These are phyloP conservation scores for Beauveria sp. DNA, from an alignment of 2,329 filamentous ascomycete species.

Conservation along the genomic window DNA sequence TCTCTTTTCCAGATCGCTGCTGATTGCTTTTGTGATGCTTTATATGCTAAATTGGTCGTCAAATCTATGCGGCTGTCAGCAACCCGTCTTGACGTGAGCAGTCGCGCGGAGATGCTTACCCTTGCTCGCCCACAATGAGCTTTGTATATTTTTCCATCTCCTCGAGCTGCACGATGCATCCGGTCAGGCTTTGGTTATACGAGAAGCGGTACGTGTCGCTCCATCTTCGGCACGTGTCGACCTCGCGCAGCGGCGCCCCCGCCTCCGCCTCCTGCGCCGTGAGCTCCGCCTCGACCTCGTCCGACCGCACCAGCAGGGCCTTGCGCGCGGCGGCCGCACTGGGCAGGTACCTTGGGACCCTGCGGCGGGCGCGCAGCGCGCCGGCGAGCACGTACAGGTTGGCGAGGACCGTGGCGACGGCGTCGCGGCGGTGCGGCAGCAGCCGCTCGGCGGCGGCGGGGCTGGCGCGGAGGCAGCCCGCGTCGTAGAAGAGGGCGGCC, in stretches of 20 bases:
- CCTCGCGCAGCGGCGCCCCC: slow-evolving; percentile 12
- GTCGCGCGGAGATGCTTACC: slow-evolving; percentile 23
- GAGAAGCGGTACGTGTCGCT: slow-evolving; percentile 50
- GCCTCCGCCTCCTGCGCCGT: slow-evolving; percentile 16
- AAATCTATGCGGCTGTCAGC: slow-evolving; percentile 5
- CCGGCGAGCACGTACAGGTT: slow-evolving; percentile 52
- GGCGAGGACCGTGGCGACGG: slow-evolving; percentile 49
- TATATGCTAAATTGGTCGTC: slow-evolving; percentile 9
- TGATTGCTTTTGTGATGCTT: neutral
- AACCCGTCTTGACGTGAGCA: neutral
- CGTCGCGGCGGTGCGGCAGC: slow-evolving; percentile 45
- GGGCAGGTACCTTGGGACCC: slow-evolving; percentile 48
- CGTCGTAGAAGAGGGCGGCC: slow-evolving; percentile 50
- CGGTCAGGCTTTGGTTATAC: slow-evolving; percentile 45
- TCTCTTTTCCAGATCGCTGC: neutral
- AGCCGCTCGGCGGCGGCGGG: slow-evolving; percentile 41
- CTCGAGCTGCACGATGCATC: slow-evolving; percentile 47
- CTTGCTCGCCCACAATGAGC: slow-evolving; percentile 48
- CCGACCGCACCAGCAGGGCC: slow-evolving; percentile 43
- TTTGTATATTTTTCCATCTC: slow-evolving; percentile 50
- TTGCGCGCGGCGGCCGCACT: slow-evolving; percentile 46
- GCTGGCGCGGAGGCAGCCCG: slow-evolving; percentile 42
- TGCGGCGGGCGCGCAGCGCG: slow-evolving; percentile 41
- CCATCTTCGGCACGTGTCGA: slow-evolving; percentile 38
- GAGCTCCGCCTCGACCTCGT: slow-evolving; percentile 33